These are phyloP conservation scores for Pleurotus eryngii DNA, from an alignment of 768 basidiomycete species.

Conservation along the genomic window DNA sequence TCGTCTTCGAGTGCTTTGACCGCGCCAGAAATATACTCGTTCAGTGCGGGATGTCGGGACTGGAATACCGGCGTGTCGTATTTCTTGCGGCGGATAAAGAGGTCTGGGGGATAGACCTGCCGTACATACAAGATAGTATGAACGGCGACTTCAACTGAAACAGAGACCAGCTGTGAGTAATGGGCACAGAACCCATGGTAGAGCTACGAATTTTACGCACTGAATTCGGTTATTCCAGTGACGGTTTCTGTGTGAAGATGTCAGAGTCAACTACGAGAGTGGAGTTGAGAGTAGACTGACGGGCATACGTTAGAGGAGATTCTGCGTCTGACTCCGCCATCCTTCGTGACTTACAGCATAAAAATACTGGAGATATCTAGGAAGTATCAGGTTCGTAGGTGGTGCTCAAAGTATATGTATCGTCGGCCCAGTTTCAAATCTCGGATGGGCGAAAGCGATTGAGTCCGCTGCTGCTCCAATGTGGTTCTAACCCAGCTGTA, in stretches of 20 bases:
- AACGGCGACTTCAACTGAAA: conserved; percentile 86
- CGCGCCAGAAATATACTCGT: conserved; percentile 87
- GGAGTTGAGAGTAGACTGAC: not conserved
- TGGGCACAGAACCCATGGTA: conserved; percentile 1
- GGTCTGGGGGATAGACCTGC: conserved; percentile 83
- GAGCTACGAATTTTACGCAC: conserved; percentile 34
- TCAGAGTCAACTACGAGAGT: not conserved
- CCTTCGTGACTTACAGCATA: not conserved
- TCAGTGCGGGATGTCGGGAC: conserved; percentile 86
- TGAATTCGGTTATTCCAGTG: conserved; percentile 67
- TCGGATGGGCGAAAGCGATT: too few relatives aligned
- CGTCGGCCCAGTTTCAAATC: too few relatives aligned
- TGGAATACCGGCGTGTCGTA: conserved; percentile 91
- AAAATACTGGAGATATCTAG: too few relatives aligned
- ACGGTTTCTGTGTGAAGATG: conserved; percentile 46
- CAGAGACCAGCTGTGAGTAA: not conserved
- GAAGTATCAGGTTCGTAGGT: too few relatives aligned
- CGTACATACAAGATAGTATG: conserved; percentile 91
- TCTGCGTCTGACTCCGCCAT: not conserved
- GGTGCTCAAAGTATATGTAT: too few relatives aligned
- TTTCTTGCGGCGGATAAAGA: conserved; percentile 85
- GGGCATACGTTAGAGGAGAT: not conserved
- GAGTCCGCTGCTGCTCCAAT: too few relatives aligned
- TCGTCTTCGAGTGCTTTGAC: conserved; percentile 81
- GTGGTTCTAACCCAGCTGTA: too few relatives aligned